phyloP scores from a whole-genome alignment of 441 rosid species.

The Aquilaria agallochum region DNA sequence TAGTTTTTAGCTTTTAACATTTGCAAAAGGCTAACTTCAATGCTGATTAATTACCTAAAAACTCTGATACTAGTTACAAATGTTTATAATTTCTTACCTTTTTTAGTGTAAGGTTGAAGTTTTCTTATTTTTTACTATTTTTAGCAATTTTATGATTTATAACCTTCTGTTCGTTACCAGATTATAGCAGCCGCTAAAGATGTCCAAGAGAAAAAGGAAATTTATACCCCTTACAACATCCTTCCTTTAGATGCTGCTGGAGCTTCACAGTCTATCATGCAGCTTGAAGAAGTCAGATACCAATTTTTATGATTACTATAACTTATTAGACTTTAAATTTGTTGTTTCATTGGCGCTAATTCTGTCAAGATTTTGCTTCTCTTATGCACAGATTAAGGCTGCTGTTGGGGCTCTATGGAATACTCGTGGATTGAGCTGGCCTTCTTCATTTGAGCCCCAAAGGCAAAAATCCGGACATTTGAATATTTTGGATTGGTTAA shows the following conservation, averaged over 20 bases:
- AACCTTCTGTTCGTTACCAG: conserved; percentile 28
- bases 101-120: not conserved
- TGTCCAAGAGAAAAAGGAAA: conserved; percentile 91
- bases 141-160: not conserved
- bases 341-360: conserved; percentile 4
- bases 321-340: not conserved
- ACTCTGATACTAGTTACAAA: too few species aligned
- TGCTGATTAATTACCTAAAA: too few species aligned
- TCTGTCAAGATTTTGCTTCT: conserved; percentile 16
- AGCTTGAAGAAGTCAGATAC: conserved; percentile 69
- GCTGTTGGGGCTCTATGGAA: conserved; percentile 81
- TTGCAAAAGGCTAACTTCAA: too few species aligned
- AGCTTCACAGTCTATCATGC: conserved; percentile 79
- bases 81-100: conserved; percentile 1
- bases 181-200: conserved; percentile 93
- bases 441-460: conserved; percentile 66
- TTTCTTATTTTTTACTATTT: too few species aligned
- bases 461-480: conserved; percentile 76
- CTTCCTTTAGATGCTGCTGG: conserved; percentile 93
- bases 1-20: too few species aligned
- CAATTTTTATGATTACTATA: not conserved
- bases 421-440: conserved; percentile 85
- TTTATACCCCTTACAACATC: conserved; percentile 86
- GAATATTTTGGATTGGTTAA: conserved; percentile 89
- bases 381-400: conserved; percentile 61